phyloP scores from a whole-genome alignment of 371 early-diverging fungal genomes.

The Actinomucor elegans region DNA sequence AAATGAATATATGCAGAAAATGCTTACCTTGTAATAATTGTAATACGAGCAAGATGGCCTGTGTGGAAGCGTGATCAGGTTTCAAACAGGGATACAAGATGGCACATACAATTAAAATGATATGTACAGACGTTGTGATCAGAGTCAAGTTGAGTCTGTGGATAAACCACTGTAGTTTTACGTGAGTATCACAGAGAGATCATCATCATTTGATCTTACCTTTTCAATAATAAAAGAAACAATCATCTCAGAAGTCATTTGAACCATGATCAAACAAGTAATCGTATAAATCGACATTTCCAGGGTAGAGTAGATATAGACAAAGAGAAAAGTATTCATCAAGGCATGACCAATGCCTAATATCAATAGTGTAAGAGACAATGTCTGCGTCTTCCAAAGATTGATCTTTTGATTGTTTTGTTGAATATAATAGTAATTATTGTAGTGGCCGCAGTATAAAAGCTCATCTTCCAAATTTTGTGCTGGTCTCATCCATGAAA shows the following conservation, averaged over 20 bases:
- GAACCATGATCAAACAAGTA: conserved; percentile 17
- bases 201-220: conserved; percentile 16
- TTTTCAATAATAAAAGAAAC: conserved; percentile 22
- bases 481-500: background rate
- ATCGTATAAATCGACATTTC: conserved; percentile 24
- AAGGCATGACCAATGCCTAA: conserved; percentile 28
- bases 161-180: conserved; percentile 32
- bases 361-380: conserved; percentile 22
- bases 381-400: conserved; percentile 18
- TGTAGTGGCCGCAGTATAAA: no score
- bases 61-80: conserved; percentile 11
- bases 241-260: conserved; percentile 16
- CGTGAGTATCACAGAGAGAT: background rate
- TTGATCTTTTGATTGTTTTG: conserved; percentile 6
- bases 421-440: conserved; percentile 5
- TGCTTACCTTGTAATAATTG: conserved; percentile 23
- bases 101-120: conserved; percentile 23
- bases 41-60: conserved; percentile 12
- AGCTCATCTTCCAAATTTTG: conserved; percentile 4
- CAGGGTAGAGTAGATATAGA: conserved; percentile 27
- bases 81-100: conserved; percentile 33
- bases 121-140: conserved; percentile 27
- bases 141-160: conserved; percentile 24
- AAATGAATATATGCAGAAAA: background rate
- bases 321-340: conserved; percentile 29